phyloP scores from a whole-genome alignment of 495 filamentous ascomycete genomes.

The Melanomma pulvis-pyrius region DNA sequence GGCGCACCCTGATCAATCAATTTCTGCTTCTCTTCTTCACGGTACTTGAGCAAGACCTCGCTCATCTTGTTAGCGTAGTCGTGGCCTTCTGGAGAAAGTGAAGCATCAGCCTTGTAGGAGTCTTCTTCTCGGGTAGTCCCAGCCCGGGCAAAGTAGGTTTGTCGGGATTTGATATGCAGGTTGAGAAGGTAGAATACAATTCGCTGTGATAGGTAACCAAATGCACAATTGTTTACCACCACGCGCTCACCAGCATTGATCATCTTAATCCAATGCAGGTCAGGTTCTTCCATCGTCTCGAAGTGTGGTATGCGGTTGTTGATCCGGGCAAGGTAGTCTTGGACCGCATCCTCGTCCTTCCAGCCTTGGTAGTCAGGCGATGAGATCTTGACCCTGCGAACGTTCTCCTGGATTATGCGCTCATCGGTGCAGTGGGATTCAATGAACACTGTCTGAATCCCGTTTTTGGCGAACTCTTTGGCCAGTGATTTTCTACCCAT shows the following conservation, averaged over 20 bases:
- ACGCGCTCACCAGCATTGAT: slow-evolving; percentile 94
- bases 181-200: slow-evolving; percentile 99
- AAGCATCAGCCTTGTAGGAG: slow-evolving; percentile 86
- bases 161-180: slow-evolving; percentile 89
- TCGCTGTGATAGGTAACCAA: slow-evolving; percentile 91
- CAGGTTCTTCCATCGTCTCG: slow-evolving; percentile 92
- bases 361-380: slow-evolving; percentile 97
- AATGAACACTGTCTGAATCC: slow-evolving; percentile 93
- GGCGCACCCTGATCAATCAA: slow-evolving; percentile 69
- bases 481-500: slow-evolving; percentile 82
- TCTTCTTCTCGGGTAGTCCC: slow-evolving; percentile 75
- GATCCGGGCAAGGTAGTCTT: slow-evolving; percentile 87
- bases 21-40: slow-evolving; percentile 75
- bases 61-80: slow-evolving; percentile 90
- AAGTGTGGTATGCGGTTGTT: slow-evolving; percentile 90
- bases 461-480: slow-evolving; percentile 94
- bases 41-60: slow-evolving; percentile 76
- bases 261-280: slow-evolving; percentile 99
- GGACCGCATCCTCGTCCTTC: slow-evolving; percentile 86
- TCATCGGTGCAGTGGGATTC: slow-evolving; percentile 94
- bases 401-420: slow-evolving; percentile 94
- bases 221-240: slow-evolving; percentile 91
- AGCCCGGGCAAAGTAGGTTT: slow-evolving; percentile 89
- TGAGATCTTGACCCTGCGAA: slow-evolving; percentile 94
- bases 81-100: slow-evolving; percentile 76